A percentile compares a stretch with the other conserved stretches of the same genome.
Conservation (phyloP, 345 rosid genomes). For the Eucalyptus globulus region DNA sequence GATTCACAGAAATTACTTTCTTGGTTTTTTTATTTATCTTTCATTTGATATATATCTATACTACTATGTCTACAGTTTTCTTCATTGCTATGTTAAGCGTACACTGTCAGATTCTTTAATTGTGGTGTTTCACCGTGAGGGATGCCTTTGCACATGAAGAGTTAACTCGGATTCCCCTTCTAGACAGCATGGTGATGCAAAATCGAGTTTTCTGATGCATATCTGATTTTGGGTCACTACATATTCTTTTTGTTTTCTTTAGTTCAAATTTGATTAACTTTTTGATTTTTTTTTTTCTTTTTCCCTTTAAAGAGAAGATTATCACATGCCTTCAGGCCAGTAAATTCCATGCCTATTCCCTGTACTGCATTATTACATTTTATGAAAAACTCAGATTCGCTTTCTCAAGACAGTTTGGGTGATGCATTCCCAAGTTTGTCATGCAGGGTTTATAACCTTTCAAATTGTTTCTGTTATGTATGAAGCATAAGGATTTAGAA, state of each 20-base stretch:
- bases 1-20: neutral
- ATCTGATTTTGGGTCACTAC: neutral
- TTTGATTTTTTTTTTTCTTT: neutral
- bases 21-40: neutral
- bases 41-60: neutral
- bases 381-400: neutral
- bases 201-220: constrained; percentile 2
- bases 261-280: neutral
- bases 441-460: neutral
- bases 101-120: neutral
- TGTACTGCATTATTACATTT: neutral
- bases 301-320: neutral
- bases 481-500: neutral
- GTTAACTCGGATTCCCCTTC: constrained; percentile 8
- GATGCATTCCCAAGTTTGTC: neutral
- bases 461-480: neutral
- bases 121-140: neutral
- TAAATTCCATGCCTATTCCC: neutral
- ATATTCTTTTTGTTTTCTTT: neutral
- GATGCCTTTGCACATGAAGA: neutral
- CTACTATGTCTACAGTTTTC: neutral
- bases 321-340: neutral
- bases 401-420: neutral
- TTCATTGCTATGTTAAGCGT: neutral
- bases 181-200: constrained; percentile 2